Percentiles rank a stretch among this genome's conserved stretches.
Evolutionary conservation across 2,329 filamentous ascomycete species (phyloP).

Genomic region (Lizonia empirigonia): DNA sequence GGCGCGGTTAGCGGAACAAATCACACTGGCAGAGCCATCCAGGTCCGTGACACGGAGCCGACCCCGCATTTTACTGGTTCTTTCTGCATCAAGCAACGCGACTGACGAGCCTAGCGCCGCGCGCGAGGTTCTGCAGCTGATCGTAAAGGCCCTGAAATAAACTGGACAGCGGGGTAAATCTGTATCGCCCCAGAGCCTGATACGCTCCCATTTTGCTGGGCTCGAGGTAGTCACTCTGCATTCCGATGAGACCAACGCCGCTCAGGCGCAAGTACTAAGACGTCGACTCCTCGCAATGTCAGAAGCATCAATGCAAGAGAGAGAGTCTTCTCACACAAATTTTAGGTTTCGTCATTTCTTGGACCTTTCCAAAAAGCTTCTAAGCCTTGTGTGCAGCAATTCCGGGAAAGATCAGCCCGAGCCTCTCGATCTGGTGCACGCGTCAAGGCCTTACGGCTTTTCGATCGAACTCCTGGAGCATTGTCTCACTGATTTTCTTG

Average conservation of each 20-base stretch:
- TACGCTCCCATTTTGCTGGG: background rate
- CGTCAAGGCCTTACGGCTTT: constrained; percentile 24
- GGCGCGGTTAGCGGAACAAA: background rate
- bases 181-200: background rate
- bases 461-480: constrained; percentile 15
- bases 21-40: background rate
- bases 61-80: background rate
- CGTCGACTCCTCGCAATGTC: too few relatives aligned
- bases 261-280: background rate
- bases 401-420: too few relatives aligned
- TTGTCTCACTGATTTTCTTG: constrained; percentile 23
- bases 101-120: background rate
- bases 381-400: constrained; percentile 6
- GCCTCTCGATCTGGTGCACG: constrained; percentile 20
- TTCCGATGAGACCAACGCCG: background rate
- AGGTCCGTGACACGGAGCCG: background rate
- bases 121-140: background rate
- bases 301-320: background rate
- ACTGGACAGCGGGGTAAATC: background rate
- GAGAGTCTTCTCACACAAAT: background rate
- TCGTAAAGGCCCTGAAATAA: background rate
- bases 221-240: background rate
- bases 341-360: constrained; percentile 18
- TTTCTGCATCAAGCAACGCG: background rate
- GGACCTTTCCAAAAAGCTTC: constrained; percentile 13